phyloP scores from a whole-genome alignment of 176 grass and related monocot species.

The Secale cereale region DNA sequence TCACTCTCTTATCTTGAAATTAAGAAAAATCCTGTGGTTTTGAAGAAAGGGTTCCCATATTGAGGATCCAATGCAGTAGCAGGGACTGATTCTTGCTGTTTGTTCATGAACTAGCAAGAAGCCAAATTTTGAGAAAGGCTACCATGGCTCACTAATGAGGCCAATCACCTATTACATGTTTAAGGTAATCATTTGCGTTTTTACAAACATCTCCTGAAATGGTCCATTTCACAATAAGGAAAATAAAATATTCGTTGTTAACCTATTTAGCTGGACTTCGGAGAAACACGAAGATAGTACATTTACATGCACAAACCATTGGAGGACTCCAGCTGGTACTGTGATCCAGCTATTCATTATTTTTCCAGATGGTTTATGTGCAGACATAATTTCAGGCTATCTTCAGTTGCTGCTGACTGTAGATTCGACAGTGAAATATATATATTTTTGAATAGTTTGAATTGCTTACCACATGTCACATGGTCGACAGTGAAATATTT shows the following conservation, averaged over 20 bases:
- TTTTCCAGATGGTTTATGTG: neutral
- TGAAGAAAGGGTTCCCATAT: neutral
- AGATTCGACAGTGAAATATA: conserved; percentile 2
- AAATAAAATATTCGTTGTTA: neutral
- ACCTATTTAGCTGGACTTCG: conserved; percentile 10
- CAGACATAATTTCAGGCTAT: neutral
- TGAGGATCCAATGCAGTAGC: neutral
- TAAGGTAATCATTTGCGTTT: conserved; percentile 3
- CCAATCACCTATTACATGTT: neutral
- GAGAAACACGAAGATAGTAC: neutral
- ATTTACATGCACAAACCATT: neutral
- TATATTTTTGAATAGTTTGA: no score
- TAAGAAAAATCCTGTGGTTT: neutral
- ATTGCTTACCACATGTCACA: no score
- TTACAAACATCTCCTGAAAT: conserved; percentile 5
- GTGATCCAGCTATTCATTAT: neutral
- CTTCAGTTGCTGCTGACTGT: conserved; percentile 12
- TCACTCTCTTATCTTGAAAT: neutral
- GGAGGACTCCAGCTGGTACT: neutral
- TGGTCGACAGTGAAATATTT: conserved; percentile 2
- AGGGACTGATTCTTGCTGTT: neutral
- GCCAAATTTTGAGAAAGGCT: neutral
- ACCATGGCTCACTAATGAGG: neutral
- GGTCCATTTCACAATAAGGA: neutral
- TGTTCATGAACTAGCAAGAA: conserved; percentile 19